Evolutionary conservation across 768 basidiomycete genomes (phyloP).

Genomic region (Gymnopilus junonius): DNA sequence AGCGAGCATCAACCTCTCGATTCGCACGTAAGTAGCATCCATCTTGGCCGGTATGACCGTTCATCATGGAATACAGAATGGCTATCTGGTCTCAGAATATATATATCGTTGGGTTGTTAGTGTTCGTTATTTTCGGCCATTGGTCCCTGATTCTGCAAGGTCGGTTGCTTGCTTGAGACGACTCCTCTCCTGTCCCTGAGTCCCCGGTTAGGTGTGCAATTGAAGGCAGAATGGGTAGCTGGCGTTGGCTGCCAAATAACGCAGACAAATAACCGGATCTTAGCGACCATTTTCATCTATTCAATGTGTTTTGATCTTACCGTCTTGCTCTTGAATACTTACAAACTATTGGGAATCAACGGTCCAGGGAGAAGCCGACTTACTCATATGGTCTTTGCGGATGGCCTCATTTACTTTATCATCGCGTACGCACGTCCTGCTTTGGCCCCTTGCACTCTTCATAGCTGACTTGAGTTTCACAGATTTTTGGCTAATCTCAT

Average conservation of each 20-base stretch:
- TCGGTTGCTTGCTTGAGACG: conserved; percentile 16
- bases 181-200: background rate
- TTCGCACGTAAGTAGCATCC: conserved; percentile 51
- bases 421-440: conserved; percentile 57
- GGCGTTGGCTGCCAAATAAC: conserved; percentile 56
- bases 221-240: conserved; percentile 59
- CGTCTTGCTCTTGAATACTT: conserved; percentile 62
- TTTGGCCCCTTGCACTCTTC: background rate
- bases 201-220: conserved; percentile 50
- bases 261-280: conserved; percentile 61
- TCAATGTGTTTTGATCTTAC: conserved; percentile 75
- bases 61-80: conserved; percentile 34
- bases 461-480: background rate
- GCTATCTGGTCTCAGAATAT: conserved; percentile 68
- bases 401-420: conserved; percentile 77
- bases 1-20: conserved; percentile 63
- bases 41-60: background rate
- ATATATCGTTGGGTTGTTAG: conserved; percentile 52
- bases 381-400: conserved; percentile 66
- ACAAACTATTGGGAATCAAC: conserved; percentile 50
- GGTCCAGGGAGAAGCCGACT: conserved; percentile 45
- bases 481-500: conserved; percentile 50
- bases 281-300: conserved; percentile 76
- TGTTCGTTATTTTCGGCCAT: conserved; percentile 66
- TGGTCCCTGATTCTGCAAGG: conserved; percentile 76